Base-by-base conservation (phyloP, 257 asterid species). In the Craterostigma plantagineum region DNA sequence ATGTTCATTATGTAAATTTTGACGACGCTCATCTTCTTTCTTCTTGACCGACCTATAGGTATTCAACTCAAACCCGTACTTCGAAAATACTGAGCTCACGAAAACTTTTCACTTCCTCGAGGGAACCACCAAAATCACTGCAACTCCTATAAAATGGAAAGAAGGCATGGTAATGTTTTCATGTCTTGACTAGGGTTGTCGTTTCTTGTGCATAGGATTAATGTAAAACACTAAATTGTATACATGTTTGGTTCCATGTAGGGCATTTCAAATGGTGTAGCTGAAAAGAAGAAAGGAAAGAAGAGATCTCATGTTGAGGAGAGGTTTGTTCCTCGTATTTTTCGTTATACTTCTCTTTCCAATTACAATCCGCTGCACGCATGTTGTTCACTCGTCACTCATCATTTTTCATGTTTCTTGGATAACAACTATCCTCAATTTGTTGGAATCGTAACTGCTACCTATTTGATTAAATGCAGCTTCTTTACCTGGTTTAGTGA, bases 131-230 rank as follows among this genome's bases (percentile, higher is more conserved):
- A 73, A 76, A 52, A 63, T 86, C 61, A 67, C 82, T 33, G 77
- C 93, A 36, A 78, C 97, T 38, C 43, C 84, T 41, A 86, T 86
- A 33, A 76, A 74, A 53, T 86, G 97, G 97, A 86, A 70, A 64
- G 90, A 81, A 52, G 95, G 90, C 72, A 69, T 55, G 85, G 95
- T 86, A 66, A 68, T 79, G 36, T 57, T 46, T 46, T 35, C 18
- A 7, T 51, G 16, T 44, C 18, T 35, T 38, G n/a, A 61, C 45
- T 45, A 45, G 18, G 38, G 12, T 12, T 37, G 17, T n/a, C n/a
- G 39, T n/a, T 17, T n/a, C n/a, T n/a, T n/a, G n/a, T 54, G 34
- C 42, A 33, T 43, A 9, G 34, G 44, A 55, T 13, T 48, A 33
- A 46, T 60, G n/a, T n/a, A 53, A 57, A 27, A 58, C 13, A 42